A percentile compares a stretch with the other conserved stretches of the same genome.
Conservation (phyloP, 106 monocot genomes). For the Dioscorea dumetorum region DNA sequence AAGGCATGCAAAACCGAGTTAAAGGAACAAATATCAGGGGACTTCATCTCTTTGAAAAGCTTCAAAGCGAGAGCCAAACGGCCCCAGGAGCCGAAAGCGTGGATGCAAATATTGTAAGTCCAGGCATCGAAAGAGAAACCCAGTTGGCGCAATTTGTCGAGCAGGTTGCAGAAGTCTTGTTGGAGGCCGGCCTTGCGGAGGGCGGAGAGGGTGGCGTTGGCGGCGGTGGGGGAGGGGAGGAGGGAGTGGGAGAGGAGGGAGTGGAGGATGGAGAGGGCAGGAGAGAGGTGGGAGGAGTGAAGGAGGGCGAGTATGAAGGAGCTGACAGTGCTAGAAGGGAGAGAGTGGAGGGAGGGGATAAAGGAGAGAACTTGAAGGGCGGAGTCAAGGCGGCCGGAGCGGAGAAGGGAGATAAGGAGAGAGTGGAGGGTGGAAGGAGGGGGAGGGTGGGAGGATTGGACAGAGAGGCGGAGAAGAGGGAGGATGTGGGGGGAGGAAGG, state of each 20-base stretch:
- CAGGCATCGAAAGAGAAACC: slow-evolving; percentile 28
- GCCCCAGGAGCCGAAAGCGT: slow-evolving; percentile 60
- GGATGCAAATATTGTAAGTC: slow-evolving; percentile 67
- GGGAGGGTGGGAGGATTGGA: slow-evolving; percentile 7
- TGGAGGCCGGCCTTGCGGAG: slow-evolving; percentile 30
- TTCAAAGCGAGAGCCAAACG: slow-evolving; percentile 36
- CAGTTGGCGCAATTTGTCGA: slow-evolving; percentile 53
- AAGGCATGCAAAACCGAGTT: slow-evolving; percentile 59
- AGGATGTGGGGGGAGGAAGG: slow-evolving; percentile 18
- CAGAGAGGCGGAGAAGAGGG: slow-evolving; percentile 17
- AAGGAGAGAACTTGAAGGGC: slow-evolving; percentile 62
- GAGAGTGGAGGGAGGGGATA: slow-evolving; percentile 10
- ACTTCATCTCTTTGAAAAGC: slow-evolving; percentile 76
- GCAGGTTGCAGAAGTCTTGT: slow-evolving; percentile 53
- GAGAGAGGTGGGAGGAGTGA: slow-evolving; percentile 31
- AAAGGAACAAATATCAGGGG: slow-evolving; percentile 66
- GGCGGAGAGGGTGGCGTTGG: slow-evolving; percentile 39
- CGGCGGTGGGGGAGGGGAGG: slow-evolving; percentile 11
- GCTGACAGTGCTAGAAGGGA: slow-evolving; percentile 26
- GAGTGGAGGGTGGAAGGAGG: slow-evolving; percentile 27
- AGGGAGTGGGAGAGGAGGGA: slow-evolving; percentile 19
- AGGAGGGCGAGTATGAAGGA: slow-evolving; percentile 64
- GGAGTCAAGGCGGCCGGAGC: slow-evolving; percentile 41
- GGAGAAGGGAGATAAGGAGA: slow-evolving; percentile 45
- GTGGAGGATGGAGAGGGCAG: slow-evolving; percentile 52